phyloP scores from a whole-genome alignment of 441 rosid genomes.

The Rhodomyrtus psidioides region DNA sequence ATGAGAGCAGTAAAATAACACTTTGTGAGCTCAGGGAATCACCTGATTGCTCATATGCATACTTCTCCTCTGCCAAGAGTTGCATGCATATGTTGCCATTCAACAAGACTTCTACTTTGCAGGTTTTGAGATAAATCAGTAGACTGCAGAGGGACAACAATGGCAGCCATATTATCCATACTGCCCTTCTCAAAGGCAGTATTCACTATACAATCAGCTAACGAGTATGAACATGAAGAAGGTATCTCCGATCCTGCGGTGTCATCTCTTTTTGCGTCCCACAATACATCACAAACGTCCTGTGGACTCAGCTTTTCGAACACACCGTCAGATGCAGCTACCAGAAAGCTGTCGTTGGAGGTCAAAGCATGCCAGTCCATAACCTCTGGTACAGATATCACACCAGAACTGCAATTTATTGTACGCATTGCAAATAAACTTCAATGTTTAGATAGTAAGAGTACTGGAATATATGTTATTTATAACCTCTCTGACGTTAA shows the following conservation, averaged over 20 bases:
- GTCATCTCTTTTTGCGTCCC: slow-evolving; percentile 44
- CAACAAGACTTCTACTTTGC: slow-evolving; percentile 24
- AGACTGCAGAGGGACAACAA: slow-evolving; percentile 67
- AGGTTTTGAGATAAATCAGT: slow-evolving; percentile 30
- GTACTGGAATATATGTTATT: not conserved
- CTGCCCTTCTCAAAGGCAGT: slow-evolving; percentile 76
- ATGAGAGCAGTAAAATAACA: not conserved
- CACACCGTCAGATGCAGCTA: slow-evolving; percentile 90
- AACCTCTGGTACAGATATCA: slow-evolving; percentile 88
- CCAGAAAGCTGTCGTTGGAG: slow-evolving; percentile 75
- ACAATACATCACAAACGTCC: slow-evolving; percentile 75
- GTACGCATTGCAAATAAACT: not conserved
- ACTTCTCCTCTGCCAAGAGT: slow-evolving; percentile 22
- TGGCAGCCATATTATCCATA: slow-evolving; percentile 81
- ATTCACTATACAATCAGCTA: slow-evolving; percentile 79
- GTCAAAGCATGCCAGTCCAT: slow-evolving; percentile 70
- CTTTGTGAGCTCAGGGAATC: slow-evolving; percentile 13
- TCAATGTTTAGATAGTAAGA: not conserved
- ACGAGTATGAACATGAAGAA: slow-evolving; percentile 59
- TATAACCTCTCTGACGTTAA: not conserved
- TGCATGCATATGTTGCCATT: slow-evolving; percentile 26
- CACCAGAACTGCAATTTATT: slow-evolving; percentile 54
- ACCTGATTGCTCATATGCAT: slow-evolving; percentile 41
- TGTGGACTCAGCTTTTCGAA: slow-evolving; percentile 77
- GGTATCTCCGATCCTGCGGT: slow-evolving; percentile 31